Evolutionary conservation across 805 yeast genomes (phyloP), one percentile per base, ranked within the genome.

Genomic region (Torulaspora indica): DNA sequence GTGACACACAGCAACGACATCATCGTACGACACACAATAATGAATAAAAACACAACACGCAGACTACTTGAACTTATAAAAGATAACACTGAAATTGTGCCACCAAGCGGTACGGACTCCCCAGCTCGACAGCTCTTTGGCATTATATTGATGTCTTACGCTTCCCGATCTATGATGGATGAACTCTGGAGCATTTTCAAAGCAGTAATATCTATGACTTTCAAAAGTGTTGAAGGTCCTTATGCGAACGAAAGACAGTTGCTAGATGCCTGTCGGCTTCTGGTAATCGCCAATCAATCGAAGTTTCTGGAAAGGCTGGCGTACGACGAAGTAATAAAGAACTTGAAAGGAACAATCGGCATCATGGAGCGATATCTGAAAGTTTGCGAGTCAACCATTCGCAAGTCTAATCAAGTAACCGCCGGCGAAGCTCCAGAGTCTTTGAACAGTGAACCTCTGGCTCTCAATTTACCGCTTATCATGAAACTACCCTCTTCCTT

Each of bases 301-400:
- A 30, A 40, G 14, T 10, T 14, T 4, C 20, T 41, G 8, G 13
- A 17, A n/a, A 37, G 28, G n/a, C 27, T 30, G 8, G 36, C 40
- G 4, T 24, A 32, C 17, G 33, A 29, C 17, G 46, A 35, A 31
- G 27, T 33, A 6, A 24, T 7, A 7, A 31, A 25, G n/a, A 18
- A 29, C 8, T 20, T 55, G 6, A 56, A 52, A 9, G 59, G 59
- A 2, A 32, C 49, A 13, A 23, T 54, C 6, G 49, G 42, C 27
- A 22, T 52, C 8, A 41, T 51, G 29, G 57, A 55, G 32, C 42
- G 44, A 7, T 48, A 54, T 23, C 38, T 49, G 10, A 56, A 47
- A 17, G 23, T 43, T n/a, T 39, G 53, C 25, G 54, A 53, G 30
- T 7, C 42, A 8, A 27, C 32, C 13, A 47, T 47, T 13, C 47